A percentile compares a stretch with the other conserved stretches of the same genome.
Conservation (phyloP, 108 stramenopile species). For the Cyclotella choctawhatcheeana region DNA sequence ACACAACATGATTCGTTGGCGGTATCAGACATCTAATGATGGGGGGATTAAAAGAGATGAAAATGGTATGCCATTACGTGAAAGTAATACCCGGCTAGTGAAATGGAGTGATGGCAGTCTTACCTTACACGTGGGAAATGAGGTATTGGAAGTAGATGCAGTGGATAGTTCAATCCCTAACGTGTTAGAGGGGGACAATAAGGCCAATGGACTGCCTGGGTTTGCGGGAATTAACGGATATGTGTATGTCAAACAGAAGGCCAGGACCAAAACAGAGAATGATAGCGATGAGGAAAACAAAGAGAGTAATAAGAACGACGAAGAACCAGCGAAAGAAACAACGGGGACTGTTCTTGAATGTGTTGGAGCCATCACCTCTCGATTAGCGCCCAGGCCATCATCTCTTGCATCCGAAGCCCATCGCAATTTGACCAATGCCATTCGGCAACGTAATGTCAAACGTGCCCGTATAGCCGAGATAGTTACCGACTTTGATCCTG, state of each 20-base stretch:
- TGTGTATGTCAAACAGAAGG: slow-evolving; percentile 76
- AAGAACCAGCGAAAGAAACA: slow-evolving; percentile 21
- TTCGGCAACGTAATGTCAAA: slow-evolving; percentile 80
- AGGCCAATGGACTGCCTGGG: slow-evolving; percentile 31
- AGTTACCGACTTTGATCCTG: slow-evolving; percentile 86
- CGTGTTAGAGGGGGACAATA: not conserved
- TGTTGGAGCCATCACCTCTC: slow-evolving; percentile 60
- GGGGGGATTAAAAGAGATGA: slow-evolving; percentile 51
- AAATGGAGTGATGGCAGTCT: slow-evolving; percentile 90
- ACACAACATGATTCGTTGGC: slow-evolving; percentile 86
- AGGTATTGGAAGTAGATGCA: slow-evolving; percentile 82
- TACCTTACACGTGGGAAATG: slow-evolving; percentile 84
- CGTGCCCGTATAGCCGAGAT: slow-evolving; percentile 74
- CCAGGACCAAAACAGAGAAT: slow-evolving; percentile 38
- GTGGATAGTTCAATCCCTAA: slow-evolving; percentile 35
- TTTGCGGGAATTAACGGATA: slow-evolving; percentile 78
- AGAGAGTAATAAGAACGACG: slow-evolving; percentile 42
- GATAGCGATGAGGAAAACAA: slow-evolving; percentile 39
- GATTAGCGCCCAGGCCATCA: slow-evolving; percentile 67
- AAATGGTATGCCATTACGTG: slow-evolving; percentile 47
- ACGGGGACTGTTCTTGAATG: slow-evolving; percentile 81
- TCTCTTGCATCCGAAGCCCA: slow-evolving; percentile 81
- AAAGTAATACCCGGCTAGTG: slow-evolving; percentile 82
- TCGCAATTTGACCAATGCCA: slow-evolving; percentile 77
- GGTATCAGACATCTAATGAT: slow-evolving; percentile 51